Evolutionary conservation across 441 rosid genomes (phyloP).

Genomic region (Croton laevigatus): DNA sequence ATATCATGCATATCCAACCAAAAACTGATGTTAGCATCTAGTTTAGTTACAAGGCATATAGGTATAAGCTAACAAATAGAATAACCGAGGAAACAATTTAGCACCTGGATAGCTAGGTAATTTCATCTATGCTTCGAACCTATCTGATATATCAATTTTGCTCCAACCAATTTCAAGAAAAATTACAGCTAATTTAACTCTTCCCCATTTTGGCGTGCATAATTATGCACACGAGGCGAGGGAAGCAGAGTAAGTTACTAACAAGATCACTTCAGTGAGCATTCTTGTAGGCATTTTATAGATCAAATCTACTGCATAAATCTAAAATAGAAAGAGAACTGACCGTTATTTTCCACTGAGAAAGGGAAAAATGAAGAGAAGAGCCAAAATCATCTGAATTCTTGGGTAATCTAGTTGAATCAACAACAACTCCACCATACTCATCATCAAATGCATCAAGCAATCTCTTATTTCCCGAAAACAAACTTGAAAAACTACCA

Average conservation of each 20-base stretch:
- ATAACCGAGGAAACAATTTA: too few species aligned
- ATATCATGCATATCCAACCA: neutral
- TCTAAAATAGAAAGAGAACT: neutral
- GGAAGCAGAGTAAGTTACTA: too few species aligned
- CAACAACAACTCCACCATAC: constrained; percentile 80
- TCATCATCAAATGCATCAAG: constrained; percentile 72
- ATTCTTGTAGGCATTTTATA: neutral
- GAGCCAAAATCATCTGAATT: constrained; percentile 46
- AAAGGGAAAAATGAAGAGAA: constrained; percentile 57
- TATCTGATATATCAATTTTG: neutral
- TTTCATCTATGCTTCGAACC: neutral
- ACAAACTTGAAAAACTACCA: constrained; percentile 31
- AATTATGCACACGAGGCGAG: too few species aligned
- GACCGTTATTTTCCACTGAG: constrained; percentile 72
- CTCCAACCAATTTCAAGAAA: neutral
- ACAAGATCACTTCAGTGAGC: neutral
- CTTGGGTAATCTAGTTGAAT: constrained; percentile 58
- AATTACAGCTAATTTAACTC: neutral
- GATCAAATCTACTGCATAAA: neutral
- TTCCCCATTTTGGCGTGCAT: neutral
- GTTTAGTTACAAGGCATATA: neutral
- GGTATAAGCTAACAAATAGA: neutral
- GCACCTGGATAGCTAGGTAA: too few species aligned
- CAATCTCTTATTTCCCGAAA: constrained; percentile 33
- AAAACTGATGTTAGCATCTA: neutral